Conservation (phyloP, 1,284 basidiomycete species). For the Leccinum angustisporum region DNA sequence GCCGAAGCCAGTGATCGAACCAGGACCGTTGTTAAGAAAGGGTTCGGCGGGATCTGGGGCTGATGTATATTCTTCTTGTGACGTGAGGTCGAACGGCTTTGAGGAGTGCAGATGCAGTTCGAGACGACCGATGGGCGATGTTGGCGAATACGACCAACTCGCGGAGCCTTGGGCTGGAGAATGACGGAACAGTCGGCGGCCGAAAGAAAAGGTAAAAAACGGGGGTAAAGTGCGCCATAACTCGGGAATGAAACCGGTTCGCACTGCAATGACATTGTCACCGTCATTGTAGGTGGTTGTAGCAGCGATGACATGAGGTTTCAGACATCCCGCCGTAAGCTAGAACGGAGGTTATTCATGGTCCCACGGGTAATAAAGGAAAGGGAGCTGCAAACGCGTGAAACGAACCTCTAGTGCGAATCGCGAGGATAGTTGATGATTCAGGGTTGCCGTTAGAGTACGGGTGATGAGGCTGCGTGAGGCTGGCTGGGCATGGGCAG, state of each 20-base stretch:
- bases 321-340: constrained; percentile 33
- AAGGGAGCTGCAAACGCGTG: constrained; percentile 26
- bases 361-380: constrained; percentile 9
- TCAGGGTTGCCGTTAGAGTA: constrained; percentile 57
- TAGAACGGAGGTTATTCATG: constrained; percentile 16
- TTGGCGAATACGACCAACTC: constrained; percentile 28
- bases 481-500: constrained; percentile 33
- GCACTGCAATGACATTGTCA: constrained; percentile 30
- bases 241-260: constrained; percentile 29
- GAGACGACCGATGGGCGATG: constrained; percentile 26
- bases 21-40: constrained; percentile 32
- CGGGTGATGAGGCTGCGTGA: constrained; percentile 33
- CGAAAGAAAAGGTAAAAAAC: constrained; percentile 31
- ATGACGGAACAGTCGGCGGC: constrained; percentile 36
- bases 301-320: constrained; percentile 40
- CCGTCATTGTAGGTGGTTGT: constrained; percentile 39
- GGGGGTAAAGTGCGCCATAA: constrained; percentile 32
- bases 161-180: constrained; percentile 30
- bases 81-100: constrained; percentile 33
- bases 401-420: constrained; percentile 47
- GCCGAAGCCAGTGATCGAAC: constrained; percentile 32
- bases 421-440: constrained; percentile 62
- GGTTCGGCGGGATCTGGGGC: constrained; percentile 20
- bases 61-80: constrained; percentile 24
- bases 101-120: constrained; percentile 34